Evolutionary conservation across 116 monocot genomes (phyloP), one percentile per base, ranked within the genome.

Genomic region (Posidonia oceanica): DNA sequence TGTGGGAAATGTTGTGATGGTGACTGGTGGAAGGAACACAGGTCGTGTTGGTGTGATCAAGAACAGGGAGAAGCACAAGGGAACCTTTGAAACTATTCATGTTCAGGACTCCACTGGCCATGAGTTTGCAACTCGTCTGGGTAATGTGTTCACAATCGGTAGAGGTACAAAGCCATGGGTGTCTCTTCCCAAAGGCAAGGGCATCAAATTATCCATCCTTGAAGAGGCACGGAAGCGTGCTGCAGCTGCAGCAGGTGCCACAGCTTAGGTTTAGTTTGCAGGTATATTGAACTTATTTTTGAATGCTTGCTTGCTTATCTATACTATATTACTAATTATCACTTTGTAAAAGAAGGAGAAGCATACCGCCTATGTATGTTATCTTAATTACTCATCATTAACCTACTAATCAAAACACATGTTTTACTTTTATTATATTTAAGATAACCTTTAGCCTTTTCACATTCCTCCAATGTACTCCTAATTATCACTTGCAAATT

Each of bases 31-130:
- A 14, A 67, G 67, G 66, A 88, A 88, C 75, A 88, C 76, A 3
- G 87, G 87, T 3, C 87, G 87, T 41, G 87, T 88, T 17, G 87
- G 87, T n/a, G 67, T 88, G 59, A 88, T 88, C 70, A 88, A 88
- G 87, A 84, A 82, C 79, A 77, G 87, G 77, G 87, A 88, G 72
- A 88, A 88, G 72, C 87, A 88, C 39, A 88, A 88, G 84, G 87
- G 87, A 15, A 88, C 76, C 71, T 88, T 88, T 38, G 87, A 88
- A 70, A 88, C 84, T 37, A 80, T 88, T 67, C 87, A 84, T 63
- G 63, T 88, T 17, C 87, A 88, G 65, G 87, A 88, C 68, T 71
- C 87, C n/a, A 69, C 81, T 4, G 87, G 87, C 10, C 87, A 88
- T 36, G 87, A 88, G 70, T 88, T 88, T 39, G 87, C 87, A 0